Percentiles rank a stretch among this genome's conserved stretches.
These are phyloP conservation scores for Phytophthora parvispora DNA, from an alignment of 352 stramenopile species.

Conservation along the genomic window DNA sequence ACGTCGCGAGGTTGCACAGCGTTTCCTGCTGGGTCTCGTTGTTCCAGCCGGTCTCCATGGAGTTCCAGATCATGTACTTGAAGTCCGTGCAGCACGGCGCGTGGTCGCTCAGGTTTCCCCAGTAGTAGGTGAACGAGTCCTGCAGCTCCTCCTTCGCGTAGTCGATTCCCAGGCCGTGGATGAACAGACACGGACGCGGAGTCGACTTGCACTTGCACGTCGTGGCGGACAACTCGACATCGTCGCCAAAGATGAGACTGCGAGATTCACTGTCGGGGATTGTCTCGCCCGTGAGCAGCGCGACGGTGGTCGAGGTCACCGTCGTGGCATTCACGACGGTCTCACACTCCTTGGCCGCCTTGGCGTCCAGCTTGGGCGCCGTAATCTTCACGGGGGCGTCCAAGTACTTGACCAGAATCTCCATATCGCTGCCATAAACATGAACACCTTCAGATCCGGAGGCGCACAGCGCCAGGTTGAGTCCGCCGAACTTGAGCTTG, in stretches of 20 bases:
- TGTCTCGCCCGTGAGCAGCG: constrained; percentile 39
- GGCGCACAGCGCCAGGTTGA: constrained; percentile 38
- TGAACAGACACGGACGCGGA: constrained; percentile 56
- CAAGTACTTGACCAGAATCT: constrained; percentile 35
- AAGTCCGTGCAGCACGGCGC: constrained; percentile 58
- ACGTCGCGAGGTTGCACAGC: constrained; percentile 38
- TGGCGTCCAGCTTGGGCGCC: constrained; percentile 19
- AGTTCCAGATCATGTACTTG: constrained; percentile 62
- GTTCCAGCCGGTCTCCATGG: constrained; percentile 38
- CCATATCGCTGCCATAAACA: constrained; percentile 42
- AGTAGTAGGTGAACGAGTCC: constrained; percentile 45
- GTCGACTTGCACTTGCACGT: constrained; percentile 40
- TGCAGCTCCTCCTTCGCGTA: constrained; percentile 28
- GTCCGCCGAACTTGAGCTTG: constrained; percentile 36
- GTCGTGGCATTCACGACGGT: constrained; percentile 18
- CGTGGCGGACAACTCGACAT: constrained; percentile 14
- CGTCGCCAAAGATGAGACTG: constrained; percentile 4
- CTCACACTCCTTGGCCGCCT: constrained; percentile 17
- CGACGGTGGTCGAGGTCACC: constrained; percentile 26
- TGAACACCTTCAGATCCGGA: constrained; percentile 21
- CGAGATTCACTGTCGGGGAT: constrained; percentile 25
- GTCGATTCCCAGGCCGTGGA: constrained; percentile 47
- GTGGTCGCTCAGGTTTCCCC: constrained; percentile 46
- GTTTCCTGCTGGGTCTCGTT: constrained; percentile 49
- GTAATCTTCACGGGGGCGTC: constrained; percentile 26